Conservation (phyloP, 441 rosid genomes). For the Syzygium malaccense region DNA sequence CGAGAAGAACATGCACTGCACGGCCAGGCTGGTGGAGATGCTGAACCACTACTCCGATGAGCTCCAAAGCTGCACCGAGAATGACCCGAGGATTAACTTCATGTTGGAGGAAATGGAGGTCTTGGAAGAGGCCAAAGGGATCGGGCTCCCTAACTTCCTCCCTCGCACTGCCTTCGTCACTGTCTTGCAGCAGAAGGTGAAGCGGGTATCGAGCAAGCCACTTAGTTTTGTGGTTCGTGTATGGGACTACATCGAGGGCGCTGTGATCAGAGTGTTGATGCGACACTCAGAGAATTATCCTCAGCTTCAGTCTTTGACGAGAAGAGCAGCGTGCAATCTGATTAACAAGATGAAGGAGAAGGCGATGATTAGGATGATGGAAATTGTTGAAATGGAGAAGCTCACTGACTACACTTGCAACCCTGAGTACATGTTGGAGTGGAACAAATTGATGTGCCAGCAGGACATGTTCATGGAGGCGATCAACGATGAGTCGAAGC, state of each 20-base stretch:
- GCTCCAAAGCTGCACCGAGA: not conserved
- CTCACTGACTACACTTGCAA: constrained; percentile 25
- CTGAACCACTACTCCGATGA: not conserved
- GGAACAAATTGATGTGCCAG: constrained; percentile 4
- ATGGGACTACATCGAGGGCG: constrained; percentile 1
- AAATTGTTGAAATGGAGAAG: constrained; percentile 26
- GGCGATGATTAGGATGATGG: not conserved
- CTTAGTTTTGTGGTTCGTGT: not conserved
- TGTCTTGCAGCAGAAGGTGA: not conserved
- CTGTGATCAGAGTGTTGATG: not conserved
- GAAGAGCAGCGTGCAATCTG: constrained; percentile 13
- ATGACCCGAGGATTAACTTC: not conserved
- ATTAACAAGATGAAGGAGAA: constrained; percentile 4
- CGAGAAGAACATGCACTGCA: not conserved
- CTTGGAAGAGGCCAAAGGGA: constrained; percentile 8
- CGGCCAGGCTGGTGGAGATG: constrained; percentile 6
- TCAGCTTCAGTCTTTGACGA: constrained; percentile 8
- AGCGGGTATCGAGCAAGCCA: not conserved
- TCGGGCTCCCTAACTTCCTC: constrained; percentile 10
- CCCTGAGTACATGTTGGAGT: constrained; percentile 23
- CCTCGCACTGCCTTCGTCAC: constrained; percentile 1
- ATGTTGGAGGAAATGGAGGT: not conserved
- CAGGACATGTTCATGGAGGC: constrained; percentile 2
- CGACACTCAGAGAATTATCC: constrained; percentile 6
- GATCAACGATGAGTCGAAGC: not conserved